Evolutionary conservation across 2,329 filamentous ascomycete genomes (phyloP), one percentile per base, ranked within the genome.

Genomic region (Ophioceras dolichostomum): DNA sequence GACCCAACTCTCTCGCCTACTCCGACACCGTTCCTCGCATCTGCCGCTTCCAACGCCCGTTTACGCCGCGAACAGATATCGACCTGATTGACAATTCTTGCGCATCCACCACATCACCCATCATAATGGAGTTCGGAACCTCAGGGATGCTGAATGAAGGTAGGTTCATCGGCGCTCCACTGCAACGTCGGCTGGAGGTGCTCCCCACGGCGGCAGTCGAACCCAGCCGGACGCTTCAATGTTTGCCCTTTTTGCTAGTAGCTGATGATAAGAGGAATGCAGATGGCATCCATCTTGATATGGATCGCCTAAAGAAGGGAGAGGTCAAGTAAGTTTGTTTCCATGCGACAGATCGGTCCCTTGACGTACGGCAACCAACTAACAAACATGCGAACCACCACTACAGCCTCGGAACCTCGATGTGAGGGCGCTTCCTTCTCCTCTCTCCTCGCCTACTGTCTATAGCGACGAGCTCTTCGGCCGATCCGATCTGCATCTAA

Each of bases 281-380:
- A 96, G 91, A 98, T 88, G 91, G 91, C 59, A 96, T 98, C 59
- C 91, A 98, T 61, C 73, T 98, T 51, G 91, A 98, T 58, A 98
- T 98, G 91, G 85, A 96, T 55, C 82, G 91, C 56, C 68, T 98
- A 62, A 98, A 98, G 79, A 91, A 87, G 64, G 91, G 91, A 44
- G 91, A 98, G 69, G 89, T 98, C 59, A 98, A 98, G 87, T 95
- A 68, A 66, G 86, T 67, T 21, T 38, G 10, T 32, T n/a, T 18
- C 5, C 9, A 24, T 17, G 7, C 5, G n/a, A n/a, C n/a, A n/a
- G n/a, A n/a, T n/a, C n/a, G n/a, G n/a, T n/a, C n/a, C n/a, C n/a
- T n/a, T n/a, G n/a, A n/a, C n/a, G n/a, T n/a, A n/a, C n/a, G n/a
- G n/a, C n/a, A n/a, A n/a, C n/a, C n/a, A n/a, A n/a, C n/a, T n/a